Base-by-base conservation (phyloP, 176 grass and related monocot genomes). In the Phoenix dactylifera region DNA sequence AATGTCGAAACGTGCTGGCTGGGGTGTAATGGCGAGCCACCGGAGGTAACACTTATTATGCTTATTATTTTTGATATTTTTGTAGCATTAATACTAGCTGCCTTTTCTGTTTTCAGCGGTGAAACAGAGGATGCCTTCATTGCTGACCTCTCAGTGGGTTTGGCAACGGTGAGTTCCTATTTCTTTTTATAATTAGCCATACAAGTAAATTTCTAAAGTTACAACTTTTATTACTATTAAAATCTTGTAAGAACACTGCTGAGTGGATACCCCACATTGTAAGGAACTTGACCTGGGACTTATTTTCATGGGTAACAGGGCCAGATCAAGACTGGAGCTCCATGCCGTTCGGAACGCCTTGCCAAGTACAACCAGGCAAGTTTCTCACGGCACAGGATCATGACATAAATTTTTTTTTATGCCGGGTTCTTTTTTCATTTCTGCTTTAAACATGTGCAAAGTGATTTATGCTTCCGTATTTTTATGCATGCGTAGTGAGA, bases 71-170 rank as follows among this genome's bases (percentile, higher is more conserved):
- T 55, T 18, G 51, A 65, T 22, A 9, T 20, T 56, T 55, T 30
- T 30, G 51, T 6, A 26, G 7, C 50, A 55, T 3, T 57, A 50
- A 28, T 53, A 20, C 16, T n/a, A 25, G 24, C 48, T 17, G 58
- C 4, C 55, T n/a, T 24, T 59, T 4, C 22, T 57, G 66, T 32
- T 17, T 71, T 44, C 78, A 91, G 93, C 76, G 93, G 93, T 68
- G 93, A 97, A 75, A 97, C 93, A 2, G 93, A 97, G 78, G 93
- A 97, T 59, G 91, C 93, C 66, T 97, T 97, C 71, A 97, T 97
- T 64, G 87, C 93, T 16, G 93, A 97, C 60, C 78, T 97, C 25
- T 59, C 93, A 1, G 93, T 97, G 23, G 93, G 93, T 48, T 66
- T 97, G 30, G 52, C 93, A 24, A 97, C 87, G 29, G 92, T 97